Base-by-base conservation (phyloP, 129 eudicot species). In the Flaveria trinervia region DNA sequence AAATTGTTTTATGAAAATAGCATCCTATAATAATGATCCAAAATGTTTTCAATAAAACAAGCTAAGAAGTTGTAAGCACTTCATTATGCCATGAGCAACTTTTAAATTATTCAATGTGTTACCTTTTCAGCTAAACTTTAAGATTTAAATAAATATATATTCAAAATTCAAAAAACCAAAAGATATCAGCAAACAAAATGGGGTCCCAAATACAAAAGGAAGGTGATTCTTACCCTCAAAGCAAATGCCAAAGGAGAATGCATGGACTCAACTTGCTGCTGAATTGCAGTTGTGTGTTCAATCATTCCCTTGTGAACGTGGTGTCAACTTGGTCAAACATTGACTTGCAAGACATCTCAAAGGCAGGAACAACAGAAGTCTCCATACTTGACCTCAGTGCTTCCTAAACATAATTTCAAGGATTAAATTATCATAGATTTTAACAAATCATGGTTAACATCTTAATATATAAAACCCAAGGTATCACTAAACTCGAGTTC, bases 281-380 rank as follows among this genome's bases (percentile, higher is more conserved):
- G 90, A 48, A 81, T 78, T 54, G 89, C 86, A 68, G 72, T 55
- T 56, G 88, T 81, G 72, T 94, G 97, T 77, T 94, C 97, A 75
- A 71, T 75, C 88, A 87, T 87, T 62, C 97, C 98, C 84, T 94
- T 94, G 71, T 89, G 93, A 79, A 94, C 56, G 90, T 77, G 71
- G 93, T 68, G 72, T 94, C 90, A 79, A 94, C 90, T 82, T 94
- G 98, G 73, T 89, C 97, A 80, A 94, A 94, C 96, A 91, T 89
- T 36, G 92, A 77, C 80, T 84, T 85, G 85, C 98, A 94, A 14
- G 97, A 87, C 90, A 67, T 84, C 90, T 94, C 97, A 75, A 94
- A 94, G 10, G 90, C 87, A 69, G 98, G 98, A 56, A 94, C 79
- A 33, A 94, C 81, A 12, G 89, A 89, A 71, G 83, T 83, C 80